Percentiles rank a stretch among this genome's conserved stretches.
These are phyloP conservation scores for Starmera stellimalicola DNA, from an alignment of 1,139 yeast species.

Conservation along the genomic window DNA sequence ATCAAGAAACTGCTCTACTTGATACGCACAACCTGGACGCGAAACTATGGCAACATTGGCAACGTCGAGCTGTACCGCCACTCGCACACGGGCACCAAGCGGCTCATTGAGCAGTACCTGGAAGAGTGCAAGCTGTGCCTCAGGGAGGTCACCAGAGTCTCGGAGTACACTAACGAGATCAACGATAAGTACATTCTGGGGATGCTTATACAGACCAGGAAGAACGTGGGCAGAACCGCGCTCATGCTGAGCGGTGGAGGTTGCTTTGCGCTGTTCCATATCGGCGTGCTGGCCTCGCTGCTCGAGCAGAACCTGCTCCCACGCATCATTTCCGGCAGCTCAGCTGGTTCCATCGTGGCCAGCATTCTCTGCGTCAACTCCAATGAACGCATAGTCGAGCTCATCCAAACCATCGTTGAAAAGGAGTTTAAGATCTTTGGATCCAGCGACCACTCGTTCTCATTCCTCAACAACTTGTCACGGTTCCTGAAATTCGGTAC, in stretches of 20 bases:
- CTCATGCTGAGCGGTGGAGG: slow-evolving; percentile 92
- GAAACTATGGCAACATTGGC: slow-evolving; percentile 86
- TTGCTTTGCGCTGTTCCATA: slow-evolving; percentile 84
- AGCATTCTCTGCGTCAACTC: slow-evolving; percentile 76
- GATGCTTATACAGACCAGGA: slow-evolving; percentile 78
- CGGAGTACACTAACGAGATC: slow-evolving; percentile 21
- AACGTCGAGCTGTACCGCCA: slow-evolving; percentile 69
- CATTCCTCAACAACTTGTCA: slow-evolving; percentile 40
- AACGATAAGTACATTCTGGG: slow-evolving; percentile 67
- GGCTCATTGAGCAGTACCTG: slow-evolving; percentile 72
- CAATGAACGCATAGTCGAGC: slow-evolving; percentile 56
- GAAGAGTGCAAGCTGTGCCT: slow-evolving; percentile 65
- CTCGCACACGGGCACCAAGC: slow-evolving; percentile 80
- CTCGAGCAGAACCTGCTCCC: slow-evolving; percentile 72
- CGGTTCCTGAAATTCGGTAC: slow-evolving; percentile 51
- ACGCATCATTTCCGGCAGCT: slow-evolving; percentile 85
- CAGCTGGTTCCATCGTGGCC: slow-evolving; percentile 95
- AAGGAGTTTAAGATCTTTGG: slow-evolving; percentile 67
- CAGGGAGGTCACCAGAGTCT: slow-evolving; percentile 24
- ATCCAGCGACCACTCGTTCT: slow-evolving; percentile 30
- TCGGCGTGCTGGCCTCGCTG: slow-evolving; percentile 80
- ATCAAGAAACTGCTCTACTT: slow-evolving; percentile 55
- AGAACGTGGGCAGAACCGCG: slow-evolving; percentile 90
- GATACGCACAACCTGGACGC: slow-evolving; percentile 74
- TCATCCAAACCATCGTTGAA: slow-evolving; percentile 45